Evolutionary conservation across 2,329 filamentous ascomycete species (phyloP).

Genomic region (Cytospora leucostoma): DNA sequence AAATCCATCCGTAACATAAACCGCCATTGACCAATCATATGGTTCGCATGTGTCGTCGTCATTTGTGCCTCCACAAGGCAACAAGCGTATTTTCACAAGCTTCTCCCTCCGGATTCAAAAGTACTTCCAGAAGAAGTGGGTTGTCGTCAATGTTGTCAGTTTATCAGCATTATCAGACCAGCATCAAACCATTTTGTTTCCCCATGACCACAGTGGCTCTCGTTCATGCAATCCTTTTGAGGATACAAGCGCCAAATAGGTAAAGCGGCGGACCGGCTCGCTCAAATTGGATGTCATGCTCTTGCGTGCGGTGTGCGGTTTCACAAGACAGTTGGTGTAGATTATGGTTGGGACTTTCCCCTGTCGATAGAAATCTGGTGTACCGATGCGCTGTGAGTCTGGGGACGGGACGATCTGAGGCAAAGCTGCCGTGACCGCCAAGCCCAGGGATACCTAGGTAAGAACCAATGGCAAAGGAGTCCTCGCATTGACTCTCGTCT

Average conservation of each 20-base stretch:
- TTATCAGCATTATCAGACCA: too few species aligned
- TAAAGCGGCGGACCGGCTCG: neutral
- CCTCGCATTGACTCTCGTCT: neutral
- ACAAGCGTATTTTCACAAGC: too few species aligned
- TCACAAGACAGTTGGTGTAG: neutral
- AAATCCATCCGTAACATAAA: neutral
- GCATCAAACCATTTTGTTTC: too few species aligned
- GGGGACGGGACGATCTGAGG: neutral
- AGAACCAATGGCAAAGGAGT: neutral
- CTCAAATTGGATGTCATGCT: neutral
- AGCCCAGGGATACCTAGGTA: neutral
- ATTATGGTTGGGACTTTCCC: neutral
- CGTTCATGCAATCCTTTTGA: neutral
- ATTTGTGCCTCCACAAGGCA: too few species aligned
- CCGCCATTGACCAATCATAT: slow-evolving; percentile 9
- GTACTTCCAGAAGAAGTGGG: too few species aligned
- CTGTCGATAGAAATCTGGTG: neutral
- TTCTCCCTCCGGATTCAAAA: too few species aligned
- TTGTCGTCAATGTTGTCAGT: too few species aligned
- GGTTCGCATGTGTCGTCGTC: neutral
- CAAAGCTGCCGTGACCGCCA: neutral
- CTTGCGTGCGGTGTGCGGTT: neutral
- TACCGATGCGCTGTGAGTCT: neutral
- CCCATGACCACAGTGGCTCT: too few species aligned
- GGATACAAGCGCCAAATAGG: neutral